phyloP scores from a whole-genome alignment of 257 asterid genomes.

The Lithospermum erythrorhizon region DNA sequence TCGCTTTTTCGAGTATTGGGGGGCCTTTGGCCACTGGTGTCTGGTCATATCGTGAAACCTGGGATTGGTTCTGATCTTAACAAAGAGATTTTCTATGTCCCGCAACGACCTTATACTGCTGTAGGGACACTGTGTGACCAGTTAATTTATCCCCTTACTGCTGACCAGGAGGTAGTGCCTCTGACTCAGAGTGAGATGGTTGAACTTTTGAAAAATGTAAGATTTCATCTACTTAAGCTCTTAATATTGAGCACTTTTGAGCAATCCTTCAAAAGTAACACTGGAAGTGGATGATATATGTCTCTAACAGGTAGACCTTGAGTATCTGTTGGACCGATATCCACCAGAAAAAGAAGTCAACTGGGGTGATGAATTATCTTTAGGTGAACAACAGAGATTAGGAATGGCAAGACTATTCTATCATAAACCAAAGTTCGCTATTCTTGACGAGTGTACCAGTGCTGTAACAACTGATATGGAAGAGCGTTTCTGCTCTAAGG shows the following conservation, averaged over 20 bases:
- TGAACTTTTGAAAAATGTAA: slow-evolving; percentile 87
- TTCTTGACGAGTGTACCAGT: slow-evolving; percentile 96
- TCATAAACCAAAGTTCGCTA: slow-evolving; percentile 96
- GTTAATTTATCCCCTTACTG: slow-evolving; percentile 91
- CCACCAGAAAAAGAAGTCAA: slow-evolving; percentile 92
- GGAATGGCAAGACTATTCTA: slow-evolving; percentile 99
- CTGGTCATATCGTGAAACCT: slow-evolving; percentile 94
- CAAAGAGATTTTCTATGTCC: slow-evolving; percentile 96
- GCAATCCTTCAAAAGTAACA: neutral
- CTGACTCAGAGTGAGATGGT: slow-evolving; percentile 77
- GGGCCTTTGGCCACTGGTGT: slow-evolving; percentile 96
- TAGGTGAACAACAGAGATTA: slow-evolving; percentile 97
- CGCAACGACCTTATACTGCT: slow-evolving; percentile 98
- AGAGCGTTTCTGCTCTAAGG: slow-evolving; percentile 92
- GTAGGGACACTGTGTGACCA: slow-evolving; percentile 98
- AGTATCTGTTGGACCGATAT: slow-evolving; percentile 87
- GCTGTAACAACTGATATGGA: slow-evolving; percentile 99
- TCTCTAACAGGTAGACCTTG: slow-evolving; percentile 81
- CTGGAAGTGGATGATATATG: neutral
- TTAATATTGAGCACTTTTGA: neutral
- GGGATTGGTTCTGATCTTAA: slow-evolving; percentile 98
- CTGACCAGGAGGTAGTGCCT: slow-evolving; percentile 66
- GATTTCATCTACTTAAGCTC: slow-evolving; percentile 3
- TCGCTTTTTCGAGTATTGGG: slow-evolving; percentile 97
- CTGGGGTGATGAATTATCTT: slow-evolving; percentile 96